Evolutionary conservation across 805 yeast genomes (phyloP).

Genomic region (Yarrowia sp.): DNA sequence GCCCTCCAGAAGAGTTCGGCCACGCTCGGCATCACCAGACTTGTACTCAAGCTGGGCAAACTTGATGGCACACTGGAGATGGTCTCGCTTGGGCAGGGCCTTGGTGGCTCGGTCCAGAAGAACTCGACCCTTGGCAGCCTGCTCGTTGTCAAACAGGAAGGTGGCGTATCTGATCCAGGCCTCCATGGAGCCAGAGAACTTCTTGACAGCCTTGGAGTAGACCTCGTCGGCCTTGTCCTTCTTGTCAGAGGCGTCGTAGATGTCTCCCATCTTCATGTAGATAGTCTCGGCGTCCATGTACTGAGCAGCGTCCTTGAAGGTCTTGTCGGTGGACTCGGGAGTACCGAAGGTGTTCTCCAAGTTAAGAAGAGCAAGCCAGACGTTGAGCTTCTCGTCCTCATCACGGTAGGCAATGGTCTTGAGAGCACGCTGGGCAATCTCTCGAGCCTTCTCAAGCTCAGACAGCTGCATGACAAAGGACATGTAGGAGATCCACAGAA

Average conservation of each 20-base stretch:
- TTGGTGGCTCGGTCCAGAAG: conserved; percentile 73
- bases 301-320: conserved; percentile 80
- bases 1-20: conserved; percentile 92
- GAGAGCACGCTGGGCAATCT: conserved; percentile 87
- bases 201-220: conserved; percentile 68
- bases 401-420: conserved; percentile 87
- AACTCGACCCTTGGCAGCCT: conserved; percentile 54
- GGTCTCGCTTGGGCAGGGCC: conserved; percentile 58
- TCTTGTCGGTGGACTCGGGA: conserved; percentile 73
- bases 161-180: conserved; percentile 82
- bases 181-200: conserved; percentile 67
- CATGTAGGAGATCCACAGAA: conserved; percentile 97
- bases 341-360: conserved; percentile 93
- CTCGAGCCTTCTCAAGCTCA: conserved; percentile 92
- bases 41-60: conserved; percentile 84
- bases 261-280: conserved; percentile 75
- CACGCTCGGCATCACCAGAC: conserved; percentile 87
- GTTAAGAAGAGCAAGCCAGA: conserved; percentile 94
- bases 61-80: conserved; percentile 73
- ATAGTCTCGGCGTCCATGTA: conserved; percentile 85
- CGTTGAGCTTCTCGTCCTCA: conserved; percentile 87
- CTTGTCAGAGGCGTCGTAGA: conserved; percentile 73
- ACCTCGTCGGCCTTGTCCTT: conserved; percentile 64
- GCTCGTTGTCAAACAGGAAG: conserved; percentile 60
- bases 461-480: conserved; percentile 93